Conservation (phyloP, 2,329 filamentous ascomycete genomes). For the Fusarium avenaceum region DNA sequence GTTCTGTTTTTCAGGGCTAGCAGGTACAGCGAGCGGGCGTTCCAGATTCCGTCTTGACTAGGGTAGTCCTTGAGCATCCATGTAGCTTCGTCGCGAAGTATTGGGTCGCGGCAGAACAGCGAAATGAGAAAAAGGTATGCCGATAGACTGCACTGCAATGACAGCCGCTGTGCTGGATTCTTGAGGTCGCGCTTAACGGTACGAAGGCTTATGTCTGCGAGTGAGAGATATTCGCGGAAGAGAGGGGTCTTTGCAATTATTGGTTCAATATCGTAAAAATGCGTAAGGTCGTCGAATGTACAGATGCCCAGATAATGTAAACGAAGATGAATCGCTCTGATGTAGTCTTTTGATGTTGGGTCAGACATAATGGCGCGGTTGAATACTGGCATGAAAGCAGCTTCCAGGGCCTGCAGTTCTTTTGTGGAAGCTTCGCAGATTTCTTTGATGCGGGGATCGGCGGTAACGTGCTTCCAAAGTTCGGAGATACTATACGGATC, state of each 20-base stretch:
- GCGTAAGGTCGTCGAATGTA: conserved; percentile 49
- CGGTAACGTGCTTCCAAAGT: conserved; percentile 18
- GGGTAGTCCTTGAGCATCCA: conserved; percentile 53
- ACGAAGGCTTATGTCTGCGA: conserved; percentile 48
- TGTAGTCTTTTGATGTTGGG: conserved; percentile 46
- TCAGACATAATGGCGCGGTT: conserved; percentile 48
- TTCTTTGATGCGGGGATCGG: conserved; percentile 24
- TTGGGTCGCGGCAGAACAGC: conserved; percentile 52
- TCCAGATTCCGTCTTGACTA: conserved; percentile 53
- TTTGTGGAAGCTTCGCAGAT: conserved; percentile 24
- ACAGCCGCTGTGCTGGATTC: conserved; percentile 39
- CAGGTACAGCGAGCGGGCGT: conserved; percentile 46
- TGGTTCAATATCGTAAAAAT: conserved; percentile 42
- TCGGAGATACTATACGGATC: conserved; percentile 15
- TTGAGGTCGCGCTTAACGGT: conserved; percentile 22
- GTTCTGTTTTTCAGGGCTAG: conserved; percentile 47
- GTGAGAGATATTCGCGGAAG: conserved; percentile 53
- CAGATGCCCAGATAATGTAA: conserved; percentile 49
- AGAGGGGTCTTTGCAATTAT: conserved; percentile 46
- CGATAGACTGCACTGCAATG: conserved; percentile 50
- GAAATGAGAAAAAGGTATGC: conserved; percentile 45
- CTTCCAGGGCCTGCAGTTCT: conserved; percentile 42
- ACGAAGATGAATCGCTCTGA: conserved; percentile 53
- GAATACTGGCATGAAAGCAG: conserved; percentile 54
- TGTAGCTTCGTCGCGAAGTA: conserved; percentile 51